phyloP scores from a whole-genome alignment of 2,329 filamentous ascomycete species.

The Rhytidhysteron rufulum region DNA sequence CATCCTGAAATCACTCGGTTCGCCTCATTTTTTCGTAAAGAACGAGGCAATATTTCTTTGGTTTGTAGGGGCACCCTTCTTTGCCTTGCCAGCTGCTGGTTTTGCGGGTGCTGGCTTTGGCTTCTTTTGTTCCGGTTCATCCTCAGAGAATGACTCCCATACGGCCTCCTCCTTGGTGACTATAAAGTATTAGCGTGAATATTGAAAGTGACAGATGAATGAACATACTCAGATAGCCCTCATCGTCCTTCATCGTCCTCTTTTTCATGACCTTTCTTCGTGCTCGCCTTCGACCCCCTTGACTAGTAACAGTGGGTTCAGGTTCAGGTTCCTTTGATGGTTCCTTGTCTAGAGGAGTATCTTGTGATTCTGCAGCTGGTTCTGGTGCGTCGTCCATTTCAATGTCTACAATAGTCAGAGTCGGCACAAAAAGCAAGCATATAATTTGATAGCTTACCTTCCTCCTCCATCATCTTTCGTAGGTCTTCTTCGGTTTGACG shows the following conservation, averaged over 20 bases:
- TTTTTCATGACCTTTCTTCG: slow-evolving; percentile 81
- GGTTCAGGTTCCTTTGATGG: slow-evolving; percentile 12
- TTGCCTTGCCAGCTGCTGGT: slow-evolving; percentile 47
- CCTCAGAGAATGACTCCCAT: slow-evolving; percentile 94
- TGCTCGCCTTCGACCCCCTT: slow-evolving; percentile 68
- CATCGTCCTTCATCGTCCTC: slow-evolving; percentile 79
- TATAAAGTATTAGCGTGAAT: slow-evolving; percentile 34
- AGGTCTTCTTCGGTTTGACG: slow-evolving; percentile 70
- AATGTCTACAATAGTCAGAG: slow-evolving; percentile 42
- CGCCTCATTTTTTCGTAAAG: slow-evolving; percentile 68
- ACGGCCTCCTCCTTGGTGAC: slow-evolving; percentile 80
- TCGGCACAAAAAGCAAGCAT: slow-evolving; percentile 15
- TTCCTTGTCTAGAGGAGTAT: slow-evolving; percentile 29
- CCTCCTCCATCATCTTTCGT: slow-evolving; percentile 45
- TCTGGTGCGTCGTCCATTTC: slow-evolving; percentile 55
- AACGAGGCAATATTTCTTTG: slow-evolving; percentile 79
- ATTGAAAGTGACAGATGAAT: slow-evolving; percentile 8
- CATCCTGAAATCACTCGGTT: background rate
- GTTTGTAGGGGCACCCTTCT: slow-evolving; percentile 39
- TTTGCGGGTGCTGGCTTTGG: slow-evolving; percentile 42
- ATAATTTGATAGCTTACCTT: slow-evolving; percentile 7
- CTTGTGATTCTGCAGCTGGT: slow-evolving; percentile 28
- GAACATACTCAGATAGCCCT: slow-evolving; percentile 77
- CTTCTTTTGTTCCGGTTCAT: slow-evolving; percentile 64
- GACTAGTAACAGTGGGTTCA: slow-evolving; percentile 43